These are phyloP conservation scores for Ganoderma meredithae DNA, from an alignment of 1,284 basidiomycete species.

Conservation along the genomic window DNA sequence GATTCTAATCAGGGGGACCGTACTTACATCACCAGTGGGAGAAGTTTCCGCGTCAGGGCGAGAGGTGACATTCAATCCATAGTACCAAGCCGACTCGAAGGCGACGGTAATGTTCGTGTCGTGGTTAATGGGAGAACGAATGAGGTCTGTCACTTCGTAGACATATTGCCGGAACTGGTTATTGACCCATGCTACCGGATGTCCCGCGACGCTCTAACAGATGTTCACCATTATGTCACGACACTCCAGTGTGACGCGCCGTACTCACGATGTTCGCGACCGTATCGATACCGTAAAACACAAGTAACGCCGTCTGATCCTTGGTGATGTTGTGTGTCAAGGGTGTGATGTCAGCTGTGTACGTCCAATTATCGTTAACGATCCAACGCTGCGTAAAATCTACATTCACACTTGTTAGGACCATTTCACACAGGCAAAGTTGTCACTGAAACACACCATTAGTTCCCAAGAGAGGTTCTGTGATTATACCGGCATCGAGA, in stretches of 20 bases:
- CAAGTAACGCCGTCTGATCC: slow-evolving; percentile 49
- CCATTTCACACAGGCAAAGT: background rate
- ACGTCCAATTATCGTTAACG: slow-evolving; percentile 66
- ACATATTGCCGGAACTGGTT: slow-evolving; percentile 66
- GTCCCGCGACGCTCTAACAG: slow-evolving; percentile 54
- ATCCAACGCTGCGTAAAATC: slow-evolving; percentile 68
- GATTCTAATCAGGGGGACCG: background rate
- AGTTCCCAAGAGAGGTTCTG: slow-evolving; percentile 60
- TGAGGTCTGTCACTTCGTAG: slow-evolving; percentile 56
- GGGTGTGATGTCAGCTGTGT: slow-evolving; percentile 60
- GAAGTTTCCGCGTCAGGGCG: slow-evolving; percentile 55
- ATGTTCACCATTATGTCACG: background rate
- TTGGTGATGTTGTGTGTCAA: slow-evolving; percentile 42
- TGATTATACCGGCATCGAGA: slow-evolving; percentile 57
- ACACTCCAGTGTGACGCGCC: slow-evolving; percentile 15
- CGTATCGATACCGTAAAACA: slow-evolving; percentile 68
- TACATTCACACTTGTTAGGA: slow-evolving; percentile 30
- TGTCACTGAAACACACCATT: slow-evolving; percentile 48
- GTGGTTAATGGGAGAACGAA: slow-evolving; percentile 40
- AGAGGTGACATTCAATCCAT: slow-evolving; percentile 59
- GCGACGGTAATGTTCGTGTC: slow-evolving; percentile 56
- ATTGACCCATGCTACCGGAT: slow-evolving; percentile 62
- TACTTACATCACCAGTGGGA: slow-evolving; percentile 41
- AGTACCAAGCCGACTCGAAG: slow-evolving; percentile 60
- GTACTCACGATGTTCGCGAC: slow-evolving; percentile 57